A percentile compares a stretch with the other conserved stretches of the same genome.
Conservation (phyloP, 2,329 filamentous ascomycete genomes). For the Cryphonectria radicalis region DNA sequence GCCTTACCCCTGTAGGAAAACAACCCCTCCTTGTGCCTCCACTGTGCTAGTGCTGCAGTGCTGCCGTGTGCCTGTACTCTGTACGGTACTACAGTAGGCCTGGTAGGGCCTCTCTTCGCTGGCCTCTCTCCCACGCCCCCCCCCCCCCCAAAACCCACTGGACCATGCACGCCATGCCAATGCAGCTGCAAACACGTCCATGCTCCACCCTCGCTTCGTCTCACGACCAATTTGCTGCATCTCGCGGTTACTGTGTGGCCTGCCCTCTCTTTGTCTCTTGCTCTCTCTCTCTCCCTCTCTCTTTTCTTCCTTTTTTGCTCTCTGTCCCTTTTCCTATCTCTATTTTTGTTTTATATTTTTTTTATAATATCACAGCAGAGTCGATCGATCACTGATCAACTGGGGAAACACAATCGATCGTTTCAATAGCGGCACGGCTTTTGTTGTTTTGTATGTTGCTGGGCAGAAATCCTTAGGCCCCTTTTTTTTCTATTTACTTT, state of each 20-base stretch:
- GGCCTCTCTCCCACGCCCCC: not conserved
- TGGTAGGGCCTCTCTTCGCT: not conserved
- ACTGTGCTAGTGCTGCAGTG: not conserved
- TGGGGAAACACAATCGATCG: not conserved
- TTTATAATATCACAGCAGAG: not conserved
- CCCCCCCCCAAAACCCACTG: not conserved
- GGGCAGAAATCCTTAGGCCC: slow-evolving; percentile 20
- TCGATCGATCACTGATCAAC: not conserved
- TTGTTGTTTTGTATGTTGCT: slow-evolving; percentile 10
- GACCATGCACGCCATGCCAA: not conserved
- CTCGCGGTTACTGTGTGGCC: slow-evolving; percentile 4
- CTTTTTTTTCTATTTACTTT: slow-evolving; percentile 21
- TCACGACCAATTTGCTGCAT: slow-evolving; percentile 25
- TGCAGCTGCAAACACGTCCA: slow-evolving; percentile 21
- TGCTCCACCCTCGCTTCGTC: slow-evolving; percentile 27
- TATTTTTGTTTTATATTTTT: not conserved
- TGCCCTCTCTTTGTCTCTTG: not conserved
- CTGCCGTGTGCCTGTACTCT: not conserved
- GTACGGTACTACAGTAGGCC: not conserved
- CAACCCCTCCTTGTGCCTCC: slow-evolving; percentile 1
- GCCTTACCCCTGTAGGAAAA: slow-evolving; percentile 6
- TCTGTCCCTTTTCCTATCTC: slow-evolving; percentile 1
- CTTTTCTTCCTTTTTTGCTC: slow-evolving; percentile 3
- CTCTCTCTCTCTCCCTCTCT: not conserved
- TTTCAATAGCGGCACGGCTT: not conserved